A percentile compares a stretch with the other conserved stretches of the same genome.
Evolutionary conservation across 495 filamentous ascomycete genomes (phyloP).

Genomic region (Podospora pseudocomata): DNA sequence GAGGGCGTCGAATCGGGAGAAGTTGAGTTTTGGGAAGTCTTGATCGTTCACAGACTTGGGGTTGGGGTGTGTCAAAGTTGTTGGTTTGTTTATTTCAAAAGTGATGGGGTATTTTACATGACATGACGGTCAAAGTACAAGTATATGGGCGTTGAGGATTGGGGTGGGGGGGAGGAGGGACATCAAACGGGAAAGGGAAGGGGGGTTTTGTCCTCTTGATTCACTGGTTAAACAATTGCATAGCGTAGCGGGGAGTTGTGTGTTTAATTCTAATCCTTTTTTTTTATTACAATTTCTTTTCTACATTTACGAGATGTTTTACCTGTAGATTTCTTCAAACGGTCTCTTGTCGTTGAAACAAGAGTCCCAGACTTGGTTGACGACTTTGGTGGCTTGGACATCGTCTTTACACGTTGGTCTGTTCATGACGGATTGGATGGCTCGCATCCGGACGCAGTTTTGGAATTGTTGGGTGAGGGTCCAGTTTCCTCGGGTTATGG

Average conservation of each 20-base stretch:
- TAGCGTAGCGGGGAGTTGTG: constrained; percentile 3
- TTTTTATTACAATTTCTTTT: neutral
- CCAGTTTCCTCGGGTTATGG: constrained; percentile 78
- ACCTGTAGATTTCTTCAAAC: constrained; percentile 95
- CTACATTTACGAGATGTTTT: constrained; percentile 25
- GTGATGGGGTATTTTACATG: neutral
- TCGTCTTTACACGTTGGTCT: constrained; percentile 81
- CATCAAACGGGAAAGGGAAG: neutral
- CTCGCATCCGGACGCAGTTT: constrained; percentile 79
- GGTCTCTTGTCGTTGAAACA: constrained; percentile 92
- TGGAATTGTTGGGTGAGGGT: constrained; percentile 89
- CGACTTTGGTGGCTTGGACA: constrained; percentile 77
- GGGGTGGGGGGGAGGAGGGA: neutral
- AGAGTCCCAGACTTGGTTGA: constrained; percentile 96
- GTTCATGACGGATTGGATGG: constrained; percentile 67
- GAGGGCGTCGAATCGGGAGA: constrained; percentile 51
- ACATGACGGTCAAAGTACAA: neutral
- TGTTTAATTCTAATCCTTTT: neutral
- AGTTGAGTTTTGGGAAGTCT: constrained; percentile 23
- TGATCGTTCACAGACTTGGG: constrained; percentile 11
- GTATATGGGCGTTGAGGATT: neutral
- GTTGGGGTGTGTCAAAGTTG: constrained; percentile 11
- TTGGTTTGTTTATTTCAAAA: constrained; percentile 1
- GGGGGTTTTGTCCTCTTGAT: neutral
- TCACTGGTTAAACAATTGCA: neutral